Percentiles rank a stretch among this genome's conserved stretches.
These are phyloP conservation scores for Albifimbria verrucaria DNA, from an alignment of 2,329 filamentous ascomycete species.

Conservation along the genomic window DNA sequence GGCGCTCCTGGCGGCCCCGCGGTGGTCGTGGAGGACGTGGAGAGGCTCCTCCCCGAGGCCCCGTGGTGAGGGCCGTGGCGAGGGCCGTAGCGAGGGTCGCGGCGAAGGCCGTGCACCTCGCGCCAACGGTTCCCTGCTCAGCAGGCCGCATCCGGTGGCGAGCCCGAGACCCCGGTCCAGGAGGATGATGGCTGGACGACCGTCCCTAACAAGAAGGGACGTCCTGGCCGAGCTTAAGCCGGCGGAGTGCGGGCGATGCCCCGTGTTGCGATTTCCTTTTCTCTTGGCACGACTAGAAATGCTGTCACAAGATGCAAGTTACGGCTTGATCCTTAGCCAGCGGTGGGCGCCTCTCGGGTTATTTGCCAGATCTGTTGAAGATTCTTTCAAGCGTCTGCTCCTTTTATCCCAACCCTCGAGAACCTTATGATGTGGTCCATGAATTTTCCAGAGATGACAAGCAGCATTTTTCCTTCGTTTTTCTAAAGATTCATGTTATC, in stretches of 20 bases:
- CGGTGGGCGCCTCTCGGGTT: neutral
- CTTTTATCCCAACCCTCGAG: neutral
- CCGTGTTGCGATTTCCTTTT: conserved; percentile 5
- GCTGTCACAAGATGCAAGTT: conserved; percentile 24
- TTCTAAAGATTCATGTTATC: too few species aligned
- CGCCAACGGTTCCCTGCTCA: conserved; percentile 44
- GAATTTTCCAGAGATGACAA: neutral
- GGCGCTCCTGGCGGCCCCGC: conserved; percentile 39
- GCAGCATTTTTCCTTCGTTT: neutral
- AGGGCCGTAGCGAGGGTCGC: too few species aligned
- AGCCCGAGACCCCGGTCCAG: conserved; percentile 38
- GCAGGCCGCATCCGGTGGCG: conserved; percentile 28
- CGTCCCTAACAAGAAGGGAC: conserved; percentile 37
- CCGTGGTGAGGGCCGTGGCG: too few species aligned
- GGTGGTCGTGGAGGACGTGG: conserved; percentile 41
- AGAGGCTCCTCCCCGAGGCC: conserved; percentile 35
- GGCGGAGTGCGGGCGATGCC: neutral
- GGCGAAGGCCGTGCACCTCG: conserved; percentile 45
- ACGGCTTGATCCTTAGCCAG: conserved; percentile 10
- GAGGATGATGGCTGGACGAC: conserved; percentile 64
- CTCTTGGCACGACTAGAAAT: conserved; percentile 32
- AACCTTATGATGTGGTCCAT: neutral
- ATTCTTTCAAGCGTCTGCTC: too few species aligned
- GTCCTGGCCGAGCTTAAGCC: conserved; percentile 25
- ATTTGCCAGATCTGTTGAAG: neutral